phyloP scores from a whole-genome alignment of 208 protist genomes.

The Kentomonas sorsogonicus region DNA sequence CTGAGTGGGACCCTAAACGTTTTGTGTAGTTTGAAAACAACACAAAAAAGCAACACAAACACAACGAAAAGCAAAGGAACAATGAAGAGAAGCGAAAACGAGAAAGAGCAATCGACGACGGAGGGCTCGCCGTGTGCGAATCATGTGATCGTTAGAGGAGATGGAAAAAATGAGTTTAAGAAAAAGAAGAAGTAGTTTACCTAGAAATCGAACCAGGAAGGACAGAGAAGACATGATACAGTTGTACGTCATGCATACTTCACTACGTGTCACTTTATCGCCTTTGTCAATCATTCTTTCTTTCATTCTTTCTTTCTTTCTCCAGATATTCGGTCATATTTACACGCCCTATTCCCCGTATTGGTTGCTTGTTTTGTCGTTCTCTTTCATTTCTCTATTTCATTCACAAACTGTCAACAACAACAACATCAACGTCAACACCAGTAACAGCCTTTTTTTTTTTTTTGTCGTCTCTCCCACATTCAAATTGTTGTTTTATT shows the following conservation, averaged over 20 bases:
- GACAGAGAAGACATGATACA: too few relatives aligned
- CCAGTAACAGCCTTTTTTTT: neutral
- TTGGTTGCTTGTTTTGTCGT: conserved; percentile 8
- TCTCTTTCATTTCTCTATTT: conserved; percentile 4
- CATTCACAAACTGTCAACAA: neutral
- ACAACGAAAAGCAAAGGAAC: too few relatives aligned
- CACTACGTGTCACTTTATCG: neutral
- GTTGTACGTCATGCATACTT: too few relatives aligned
- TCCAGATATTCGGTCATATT: neutral
- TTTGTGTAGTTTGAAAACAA: neutral
- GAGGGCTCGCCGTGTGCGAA: too few relatives aligned
- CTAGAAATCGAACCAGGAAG: too few relatives aligned
- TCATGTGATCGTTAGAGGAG: too few relatives aligned
- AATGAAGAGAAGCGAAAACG: too few relatives aligned
- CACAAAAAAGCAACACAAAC: too few relatives aligned
- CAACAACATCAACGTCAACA: neutral
- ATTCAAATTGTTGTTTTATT: conserved; percentile 5
- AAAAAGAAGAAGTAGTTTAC: too few relatives aligned
- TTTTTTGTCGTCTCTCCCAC: conserved; percentile 6
- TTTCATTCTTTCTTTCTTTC: neutral
- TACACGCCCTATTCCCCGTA: neutral
- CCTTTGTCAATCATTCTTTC: neutral
- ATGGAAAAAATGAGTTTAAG: too few relatives aligned
- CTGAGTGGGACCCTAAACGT: too few relatives aligned
- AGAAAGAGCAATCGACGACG: too few relatives aligned